Conservation (phyloP, 306 rosid species). For the Alnus rubra region DNA sequence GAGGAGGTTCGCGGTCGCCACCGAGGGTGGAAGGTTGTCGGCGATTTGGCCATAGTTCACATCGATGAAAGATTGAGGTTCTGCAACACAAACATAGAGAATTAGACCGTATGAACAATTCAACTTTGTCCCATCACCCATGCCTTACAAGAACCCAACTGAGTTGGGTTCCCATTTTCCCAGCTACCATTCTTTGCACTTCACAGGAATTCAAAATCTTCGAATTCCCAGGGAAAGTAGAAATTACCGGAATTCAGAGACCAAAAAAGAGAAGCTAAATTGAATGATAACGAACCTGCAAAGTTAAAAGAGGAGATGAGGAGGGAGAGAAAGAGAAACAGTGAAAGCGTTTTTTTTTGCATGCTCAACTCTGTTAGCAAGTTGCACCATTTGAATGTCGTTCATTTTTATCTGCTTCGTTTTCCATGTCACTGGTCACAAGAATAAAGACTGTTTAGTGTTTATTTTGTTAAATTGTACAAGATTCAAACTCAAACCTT, state of each 20-base stretch:
- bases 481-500: no score
- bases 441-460: no score
- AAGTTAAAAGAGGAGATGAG: slow-evolving; percentile 29
- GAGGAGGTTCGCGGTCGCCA: slow-evolving; percentile 51
- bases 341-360: slow-evolving; percentile 19
- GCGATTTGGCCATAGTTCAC: slow-evolving; percentile 81
- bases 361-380: no score
- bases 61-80: slow-evolving; percentile 78
- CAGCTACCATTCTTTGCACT: not conserved
- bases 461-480: no score
- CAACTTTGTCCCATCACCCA: no score
- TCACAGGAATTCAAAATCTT: not conserved
- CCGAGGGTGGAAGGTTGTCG: slow-evolving; percentile 71
- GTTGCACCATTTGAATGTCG: no score
- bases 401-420: no score
- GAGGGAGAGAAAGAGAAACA: slow-evolving; percentile 38
- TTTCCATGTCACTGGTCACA: no score
- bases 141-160: not conserved
- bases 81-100: slow-evolving; percentile 36
- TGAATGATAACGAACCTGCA: slow-evolving; percentile 44
- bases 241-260: not conserved
- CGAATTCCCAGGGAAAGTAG: not conserved
- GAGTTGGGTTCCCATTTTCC: not conserved
- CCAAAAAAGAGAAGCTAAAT: not conserved
- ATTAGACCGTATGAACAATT: no score